A percentile compares a stretch with the other conserved stretches of the same genome.
Conservation (phyloP, 768 basidiomycete genomes). For the Mycena rosella region DNA sequence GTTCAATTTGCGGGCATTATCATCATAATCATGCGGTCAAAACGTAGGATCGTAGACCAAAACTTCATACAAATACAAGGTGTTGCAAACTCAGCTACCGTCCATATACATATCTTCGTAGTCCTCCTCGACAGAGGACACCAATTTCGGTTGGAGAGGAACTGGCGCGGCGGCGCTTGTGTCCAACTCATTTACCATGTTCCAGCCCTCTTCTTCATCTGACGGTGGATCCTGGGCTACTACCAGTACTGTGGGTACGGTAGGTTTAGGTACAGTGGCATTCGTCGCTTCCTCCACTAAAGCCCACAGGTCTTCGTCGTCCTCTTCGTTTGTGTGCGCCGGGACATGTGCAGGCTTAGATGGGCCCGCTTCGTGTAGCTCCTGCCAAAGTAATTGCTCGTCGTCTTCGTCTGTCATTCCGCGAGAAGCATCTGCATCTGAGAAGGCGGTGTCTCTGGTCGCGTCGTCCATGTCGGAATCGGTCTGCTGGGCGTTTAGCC, state of each 20-base stretch:
- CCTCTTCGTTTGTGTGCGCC: background rate
- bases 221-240: background rate
- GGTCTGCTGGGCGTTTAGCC: constrained; percentile 14
- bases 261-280: constrained; percentile 31
- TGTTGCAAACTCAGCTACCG: constrained; percentile 1
- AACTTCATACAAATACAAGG: background rate
- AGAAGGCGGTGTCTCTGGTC: background rate
- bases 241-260: background rate
- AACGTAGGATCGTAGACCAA: too few relatives aligned
- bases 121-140: constrained; percentile 59
- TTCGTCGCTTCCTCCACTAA: constrained; percentile 69
- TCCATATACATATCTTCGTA: constrained; percentile 77
- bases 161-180: constrained; percentile 17
- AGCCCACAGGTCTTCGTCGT: constrained; percentile 72
- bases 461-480: background rate
- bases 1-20: too few relatives aligned
- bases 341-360: background rate
- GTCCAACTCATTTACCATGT: constrained; percentile 10
- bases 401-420: background rate
- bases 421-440: constrained; percentile 40
- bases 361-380: background rate
- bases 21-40: too few relatives aligned
- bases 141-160: constrained; percentile 32
- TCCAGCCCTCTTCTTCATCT: constrained; percentile 21
- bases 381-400: background rate